A percentile compares a stretch with the other conserved stretches of the same genome.
phyloP scores from a whole-genome alignment of 495 filamentous ascomycete species.

The Xanthoparmelia taractica region DNA sequence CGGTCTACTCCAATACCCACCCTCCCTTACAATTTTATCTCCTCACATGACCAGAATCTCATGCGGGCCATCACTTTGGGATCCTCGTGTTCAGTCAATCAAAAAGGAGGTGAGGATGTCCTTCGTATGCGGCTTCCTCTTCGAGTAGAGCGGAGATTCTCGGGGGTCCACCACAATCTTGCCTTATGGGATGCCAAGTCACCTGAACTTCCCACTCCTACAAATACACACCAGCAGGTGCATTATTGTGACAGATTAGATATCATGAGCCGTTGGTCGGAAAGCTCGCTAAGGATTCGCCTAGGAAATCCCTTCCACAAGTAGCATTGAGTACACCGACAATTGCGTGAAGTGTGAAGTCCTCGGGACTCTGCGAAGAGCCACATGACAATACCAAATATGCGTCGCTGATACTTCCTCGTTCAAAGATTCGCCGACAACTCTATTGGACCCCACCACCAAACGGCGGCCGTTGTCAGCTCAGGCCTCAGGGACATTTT shows the following conservation, averaged over 20 bases:
- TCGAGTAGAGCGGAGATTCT: not conserved
- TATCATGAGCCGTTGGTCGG: not conserved
- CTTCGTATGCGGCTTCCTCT: not conserved
- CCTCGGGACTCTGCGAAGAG: conserved; percentile 5
- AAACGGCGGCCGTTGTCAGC: not conserved
- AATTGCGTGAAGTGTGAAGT: conserved; percentile 4
- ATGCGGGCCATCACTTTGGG: conserved; percentile 26
- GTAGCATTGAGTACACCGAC: conserved; percentile 4
- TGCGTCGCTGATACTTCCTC: conserved; percentile 4
- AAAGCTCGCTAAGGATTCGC: not conserved
- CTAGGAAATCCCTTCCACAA: not conserved
- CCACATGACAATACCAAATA: conserved; percentile 4
- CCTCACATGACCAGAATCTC: conserved; percentile 31
- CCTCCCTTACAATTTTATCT: conserved; percentile 12
- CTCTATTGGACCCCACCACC: not conserved
- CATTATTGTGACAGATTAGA: not conserved
- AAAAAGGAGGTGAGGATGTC: not conserved
- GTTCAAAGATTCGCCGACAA: not conserved
- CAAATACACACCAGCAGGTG: no score
- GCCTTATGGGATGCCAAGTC: not conserved
- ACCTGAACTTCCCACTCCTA: not conserved
- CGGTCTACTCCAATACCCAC: not conserved
- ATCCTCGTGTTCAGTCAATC: conserved; percentile 4
- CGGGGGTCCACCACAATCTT: not conserved
- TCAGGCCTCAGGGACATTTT: not conserved